phyloP scores from a whole-genome alignment of 805 yeast species.

The Yamadazyma insecticola region DNA sequence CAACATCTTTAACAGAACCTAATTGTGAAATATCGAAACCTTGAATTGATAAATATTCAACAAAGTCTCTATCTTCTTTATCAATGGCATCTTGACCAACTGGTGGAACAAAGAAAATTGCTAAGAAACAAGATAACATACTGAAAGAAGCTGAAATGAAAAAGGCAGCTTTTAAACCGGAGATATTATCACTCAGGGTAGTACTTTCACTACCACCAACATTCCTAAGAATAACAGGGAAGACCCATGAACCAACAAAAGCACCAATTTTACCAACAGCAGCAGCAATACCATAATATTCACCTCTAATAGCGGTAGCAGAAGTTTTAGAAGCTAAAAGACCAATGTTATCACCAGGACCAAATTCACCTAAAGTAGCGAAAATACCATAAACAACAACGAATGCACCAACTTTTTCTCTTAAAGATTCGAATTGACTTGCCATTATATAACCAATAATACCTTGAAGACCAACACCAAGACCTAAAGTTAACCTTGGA shows the following conservation, averaged over 20 bases:
- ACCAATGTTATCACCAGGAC: conserved; percentile 93
- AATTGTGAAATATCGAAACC: conserved; percentile 68
- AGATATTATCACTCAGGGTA: too few species aligned
- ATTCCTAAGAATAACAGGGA: conserved; percentile 70
- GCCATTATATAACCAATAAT: conserved; percentile 82
- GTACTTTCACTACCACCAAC: too few species aligned
- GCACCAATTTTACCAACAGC: conserved; percentile 93
- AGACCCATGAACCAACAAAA: conserved; percentile 82
- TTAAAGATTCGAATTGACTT: conserved; percentile 53
- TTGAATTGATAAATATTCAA: conserved; percentile 57
- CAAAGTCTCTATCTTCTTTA: conserved; percentile 69
- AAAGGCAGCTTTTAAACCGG: conserved; percentile 49
- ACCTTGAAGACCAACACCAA: conserved; percentile 72
- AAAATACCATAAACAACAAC: conserved; percentile 87
- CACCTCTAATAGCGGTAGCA: conserved; percentile 86
- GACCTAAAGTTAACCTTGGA: conserved; percentile 72
- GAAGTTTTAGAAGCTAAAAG: conserved; percentile 80
- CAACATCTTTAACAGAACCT: conserved; percentile 32
- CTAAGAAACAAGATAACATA: conserved; percentile 62
- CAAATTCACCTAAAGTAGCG: conserved; percentile 84
- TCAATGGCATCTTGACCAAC: conserved; percentile 81
- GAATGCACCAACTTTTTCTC: conserved; percentile 66
- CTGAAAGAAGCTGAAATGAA: conserved; percentile 78
- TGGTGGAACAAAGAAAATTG: conserved; percentile 69
- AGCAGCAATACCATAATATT: conserved; percentile 87